Conservation (phyloP, 345 rosid genomes). For the Lepidium africanum region DNA sequence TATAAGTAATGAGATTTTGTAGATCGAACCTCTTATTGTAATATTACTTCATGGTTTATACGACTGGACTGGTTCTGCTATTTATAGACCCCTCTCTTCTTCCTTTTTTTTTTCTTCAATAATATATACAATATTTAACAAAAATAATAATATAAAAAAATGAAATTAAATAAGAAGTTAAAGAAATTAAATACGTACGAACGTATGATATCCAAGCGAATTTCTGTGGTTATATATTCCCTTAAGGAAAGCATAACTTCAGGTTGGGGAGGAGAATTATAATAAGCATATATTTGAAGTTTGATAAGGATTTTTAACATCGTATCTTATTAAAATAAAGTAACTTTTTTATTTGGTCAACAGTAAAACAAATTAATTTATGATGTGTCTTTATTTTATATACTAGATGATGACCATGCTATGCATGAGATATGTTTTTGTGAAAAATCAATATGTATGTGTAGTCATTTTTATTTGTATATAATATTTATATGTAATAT, state of each 20-base stretch:
- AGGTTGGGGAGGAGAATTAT: background rate
- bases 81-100: slow-evolving; percentile 12
- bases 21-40: no score
- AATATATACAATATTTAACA: background rate
- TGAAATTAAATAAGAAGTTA: background rate
- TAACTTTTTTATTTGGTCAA: background rate
- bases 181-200: background rate
- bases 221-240: slow-evolving; percentile 2
- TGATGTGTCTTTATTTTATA: background rate
- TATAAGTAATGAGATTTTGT: no score
- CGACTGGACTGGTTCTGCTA: slow-evolving; percentile 2
- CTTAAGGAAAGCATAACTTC: background rate
- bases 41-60: slow-evolving; percentile 12
- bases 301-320: background rate
- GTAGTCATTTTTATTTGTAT: no score
- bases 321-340: background rate
- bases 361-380: background rate
- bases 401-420: no score
- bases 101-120: background rate
- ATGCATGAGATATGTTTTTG: no score
- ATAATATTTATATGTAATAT: no score
- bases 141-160: background rate
- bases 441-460: no score
- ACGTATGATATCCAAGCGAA: background rate
- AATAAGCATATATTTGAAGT: background rate